phyloP scores from a whole-genome alignment of 345 rosid species.

The Lumnitzera littorea region DNA sequence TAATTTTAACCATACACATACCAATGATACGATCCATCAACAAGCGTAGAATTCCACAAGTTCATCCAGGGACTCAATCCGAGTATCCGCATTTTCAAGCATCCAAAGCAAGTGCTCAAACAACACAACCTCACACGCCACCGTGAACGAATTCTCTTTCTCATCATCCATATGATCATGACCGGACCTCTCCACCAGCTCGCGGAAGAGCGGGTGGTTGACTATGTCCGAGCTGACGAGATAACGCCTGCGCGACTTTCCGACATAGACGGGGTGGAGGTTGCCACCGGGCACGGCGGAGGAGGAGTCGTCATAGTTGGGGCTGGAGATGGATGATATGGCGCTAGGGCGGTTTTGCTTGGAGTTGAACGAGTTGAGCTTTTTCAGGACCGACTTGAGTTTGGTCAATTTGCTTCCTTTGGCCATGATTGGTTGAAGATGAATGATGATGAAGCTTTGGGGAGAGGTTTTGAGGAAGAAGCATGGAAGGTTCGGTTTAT shows the following conservation, averaged over 20 bases:
- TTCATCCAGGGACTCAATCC: conserved; percentile 67
- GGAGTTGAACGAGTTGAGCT: conserved; percentile 54
- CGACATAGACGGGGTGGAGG: conserved; percentile 71
- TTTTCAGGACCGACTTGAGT: conserved; percentile 79
- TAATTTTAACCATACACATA: not conserved
- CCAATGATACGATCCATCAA: conserved; percentile 12
- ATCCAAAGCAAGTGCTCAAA: conserved; percentile 97
- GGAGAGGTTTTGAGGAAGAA: conserved; percentile 11
- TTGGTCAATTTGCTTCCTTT: conserved; percentile 67
- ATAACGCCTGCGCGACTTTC: conserved; percentile 66
- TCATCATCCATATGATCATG: conserved; percentile 1
- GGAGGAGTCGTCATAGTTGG: conserved; percentile 11
- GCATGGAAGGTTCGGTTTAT: conserved; percentile 26
- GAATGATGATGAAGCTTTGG: not conserved
- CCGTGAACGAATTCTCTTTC: conserved; percentile 28
- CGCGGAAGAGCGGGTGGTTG: conserved; percentile 33
- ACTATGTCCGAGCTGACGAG: conserved; percentile 50
- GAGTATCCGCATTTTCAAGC: conserved; percentile 72
- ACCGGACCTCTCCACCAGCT: conserved; percentile 31
- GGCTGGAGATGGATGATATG: conserved; percentile 27
- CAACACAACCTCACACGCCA: conserved; percentile 86
- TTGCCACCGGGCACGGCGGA: conserved; percentile 24
- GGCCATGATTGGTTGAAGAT: conserved; percentile 36
- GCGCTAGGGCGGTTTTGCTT: conserved; percentile 19
- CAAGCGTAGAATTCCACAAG: conserved; percentile 81